These are phyloP conservation scores for Metschnikowia bowlesiae DNA, from an alignment of 805 yeast species.

Conservation along the genomic window DNA sequence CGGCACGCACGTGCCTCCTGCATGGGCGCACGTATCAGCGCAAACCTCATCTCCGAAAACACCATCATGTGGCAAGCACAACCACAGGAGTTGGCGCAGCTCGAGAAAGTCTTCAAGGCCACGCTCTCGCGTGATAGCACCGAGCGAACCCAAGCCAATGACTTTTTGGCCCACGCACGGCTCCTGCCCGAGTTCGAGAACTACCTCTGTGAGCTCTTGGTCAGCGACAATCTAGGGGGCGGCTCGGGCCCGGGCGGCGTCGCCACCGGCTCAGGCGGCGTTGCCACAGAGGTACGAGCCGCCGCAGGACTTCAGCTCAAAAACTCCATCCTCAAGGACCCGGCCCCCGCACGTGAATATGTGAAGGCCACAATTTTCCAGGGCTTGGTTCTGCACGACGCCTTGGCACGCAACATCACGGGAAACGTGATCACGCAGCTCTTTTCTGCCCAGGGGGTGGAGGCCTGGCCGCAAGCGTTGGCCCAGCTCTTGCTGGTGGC, in stretches of 20 bases:
- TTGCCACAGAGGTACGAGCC: slow-evolving; percentile 63
- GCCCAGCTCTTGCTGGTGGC: slow-evolving; percentile 60
- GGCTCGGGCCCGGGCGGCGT: slow-evolving; percentile 14
- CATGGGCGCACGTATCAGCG: neutral
- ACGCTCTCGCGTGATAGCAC: slow-evolving; percentile 57
- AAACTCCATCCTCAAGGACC: slow-evolving; percentile 54
- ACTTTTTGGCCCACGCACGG: slow-evolving; percentile 66
- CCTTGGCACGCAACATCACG: slow-evolving; percentile 78
- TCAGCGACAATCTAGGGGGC: slow-evolving; percentile 37
- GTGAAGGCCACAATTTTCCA: slow-evolving; percentile 41
- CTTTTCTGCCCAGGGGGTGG: slow-evolving; percentile 63
- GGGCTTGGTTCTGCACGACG: slow-evolving; percentile 54
- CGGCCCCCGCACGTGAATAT: slow-evolving; percentile 27
- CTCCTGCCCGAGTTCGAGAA: slow-evolving; percentile 73
- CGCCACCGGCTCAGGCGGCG: slow-evolving; percentile 28
- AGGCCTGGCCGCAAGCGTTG: slow-evolving; percentile 71
- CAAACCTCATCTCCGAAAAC: neutral
- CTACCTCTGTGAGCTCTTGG: slow-evolving; percentile 68
- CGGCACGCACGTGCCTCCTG: neutral
- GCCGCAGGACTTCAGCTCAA: slow-evolving; percentile 86
- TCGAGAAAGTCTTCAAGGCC: slow-evolving; percentile 63
- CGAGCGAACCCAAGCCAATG: slow-evolving; percentile 64
- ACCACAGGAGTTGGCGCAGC: slow-evolving; percentile 54
- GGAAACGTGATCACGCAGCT: slow-evolving; percentile 87
- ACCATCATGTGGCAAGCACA: slow-evolving; percentile 61